These are phyloP conservation scores for Ascochyta koolunga DNA, from an alignment of 2,329 filamentous ascomycete species.

Conservation along the genomic window DNA sequence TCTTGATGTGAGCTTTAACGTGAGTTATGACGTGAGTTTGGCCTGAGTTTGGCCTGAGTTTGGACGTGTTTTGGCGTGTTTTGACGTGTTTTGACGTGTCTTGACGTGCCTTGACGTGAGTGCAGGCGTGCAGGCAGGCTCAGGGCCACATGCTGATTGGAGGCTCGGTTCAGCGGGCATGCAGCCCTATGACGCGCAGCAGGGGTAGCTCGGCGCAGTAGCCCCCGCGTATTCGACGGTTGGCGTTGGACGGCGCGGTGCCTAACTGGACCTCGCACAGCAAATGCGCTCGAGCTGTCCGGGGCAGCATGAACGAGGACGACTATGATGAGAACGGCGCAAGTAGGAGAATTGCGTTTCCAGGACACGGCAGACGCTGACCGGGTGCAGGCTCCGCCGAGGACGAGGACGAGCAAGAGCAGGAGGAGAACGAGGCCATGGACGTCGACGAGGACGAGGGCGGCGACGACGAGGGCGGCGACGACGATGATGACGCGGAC, in stretches of 20 bases:
- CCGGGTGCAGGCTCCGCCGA: conserved; percentile 29
- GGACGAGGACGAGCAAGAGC: conserved; percentile 38
- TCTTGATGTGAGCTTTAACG: too few relatives aligned
- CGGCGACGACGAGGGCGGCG: conserved; percentile 46
- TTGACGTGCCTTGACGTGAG: too few relatives aligned
- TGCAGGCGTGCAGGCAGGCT: too few relatives aligned
- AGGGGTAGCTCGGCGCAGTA: neutral
- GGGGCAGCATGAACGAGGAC: conserved; percentile 51
- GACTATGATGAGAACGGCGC: conserved; percentile 54
- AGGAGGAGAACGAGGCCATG: conserved; percentile 52
- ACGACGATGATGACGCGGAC: conserved; percentile 48
- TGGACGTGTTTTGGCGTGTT: too few relatives aligned
- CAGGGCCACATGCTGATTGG: neutral
- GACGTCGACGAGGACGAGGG: conserved; percentile 53
- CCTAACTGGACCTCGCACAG: neutral
- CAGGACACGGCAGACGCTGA: conserved; percentile 20
- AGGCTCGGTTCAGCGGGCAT: conserved; percentile 2
- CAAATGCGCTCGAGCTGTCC: conserved; percentile 16
- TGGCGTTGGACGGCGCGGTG: conserved; percentile 3
- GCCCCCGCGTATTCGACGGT: neutral
- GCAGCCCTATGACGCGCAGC: conserved; percentile 15
- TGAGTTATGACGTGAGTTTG: too few relatives aligned
- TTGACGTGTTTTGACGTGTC: too few relatives aligned
- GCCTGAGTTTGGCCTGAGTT: too few relatives aligned
- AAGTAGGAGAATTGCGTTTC: too few relatives aligned